These are phyloP conservation scores for Eimeria tenella DNA, from an alignment of 169 alveolate species.

Conservation along the genomic window DNA sequence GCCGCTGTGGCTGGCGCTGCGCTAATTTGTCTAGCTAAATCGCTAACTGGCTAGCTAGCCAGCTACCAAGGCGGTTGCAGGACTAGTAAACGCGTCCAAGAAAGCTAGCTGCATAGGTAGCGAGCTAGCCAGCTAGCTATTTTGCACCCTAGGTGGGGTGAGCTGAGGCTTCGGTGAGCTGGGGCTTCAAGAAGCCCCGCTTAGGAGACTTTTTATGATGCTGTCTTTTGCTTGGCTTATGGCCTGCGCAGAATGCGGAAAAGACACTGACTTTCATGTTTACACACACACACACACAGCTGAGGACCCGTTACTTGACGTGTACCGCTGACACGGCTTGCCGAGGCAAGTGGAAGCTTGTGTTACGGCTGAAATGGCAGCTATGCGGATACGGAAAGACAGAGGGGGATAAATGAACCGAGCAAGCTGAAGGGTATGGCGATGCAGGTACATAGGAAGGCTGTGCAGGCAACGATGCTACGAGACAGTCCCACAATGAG, in stretches of 20 bases:
- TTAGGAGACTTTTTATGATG: conserved; percentile 5
- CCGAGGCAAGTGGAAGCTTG: neutral
- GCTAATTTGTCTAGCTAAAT: neutral
- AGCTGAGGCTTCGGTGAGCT: neutral
- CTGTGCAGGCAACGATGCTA: too few species aligned
- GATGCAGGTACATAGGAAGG: too few species aligned
- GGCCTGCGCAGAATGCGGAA: neutral
- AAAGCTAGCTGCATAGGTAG: neutral
- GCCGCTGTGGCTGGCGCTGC: conserved; percentile 6
- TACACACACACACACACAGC: too few species aligned
- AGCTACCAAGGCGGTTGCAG: neutral
- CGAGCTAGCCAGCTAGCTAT: neutral
- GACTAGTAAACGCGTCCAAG: neutral
- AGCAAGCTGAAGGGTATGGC: neutral
- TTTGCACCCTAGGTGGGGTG: neutral
- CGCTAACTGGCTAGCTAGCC: neutral
- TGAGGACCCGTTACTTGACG: neutral
- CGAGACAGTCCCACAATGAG: neutral
- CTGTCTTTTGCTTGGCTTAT: conserved; percentile 20
- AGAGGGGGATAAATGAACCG: neutral
- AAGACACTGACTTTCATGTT: neutral
- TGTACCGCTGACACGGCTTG: neutral
- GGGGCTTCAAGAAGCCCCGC: neutral
- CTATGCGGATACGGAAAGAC: neutral
- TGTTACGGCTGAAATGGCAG: too few species aligned